Percentiles rank a stretch among this genome's conserved stretches.
Evolutionary conservation across 2,329 filamentous ascomycete genomes (phyloP).

Genomic region (Calonectria pseudoturangicola): DNA sequence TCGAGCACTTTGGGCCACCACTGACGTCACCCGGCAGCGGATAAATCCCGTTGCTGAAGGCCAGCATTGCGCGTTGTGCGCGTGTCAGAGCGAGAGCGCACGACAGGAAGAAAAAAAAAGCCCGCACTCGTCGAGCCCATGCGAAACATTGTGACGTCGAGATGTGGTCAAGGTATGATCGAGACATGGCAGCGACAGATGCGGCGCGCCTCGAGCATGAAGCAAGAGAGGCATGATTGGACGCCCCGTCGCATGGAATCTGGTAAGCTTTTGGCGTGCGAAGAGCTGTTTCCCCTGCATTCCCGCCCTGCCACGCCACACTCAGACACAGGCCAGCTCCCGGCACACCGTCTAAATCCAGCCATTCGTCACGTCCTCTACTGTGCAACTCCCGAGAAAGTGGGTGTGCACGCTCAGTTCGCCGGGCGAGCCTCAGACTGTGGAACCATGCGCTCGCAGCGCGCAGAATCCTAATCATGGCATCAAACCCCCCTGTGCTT

Average conservation of each 20-base stretch:
- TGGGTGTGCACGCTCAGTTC: slow-evolving; percentile 42
- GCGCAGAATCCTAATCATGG: not conserved
- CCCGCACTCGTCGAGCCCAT: not conserved
- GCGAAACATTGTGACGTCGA: slow-evolving; percentile 27
- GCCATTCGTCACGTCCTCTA: slow-evolving; percentile 30
- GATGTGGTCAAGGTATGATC: not conserved
- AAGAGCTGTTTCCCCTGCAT: slow-evolving; percentile 45
- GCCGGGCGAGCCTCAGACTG: slow-evolving; percentile 43
- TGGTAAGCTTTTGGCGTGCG: slow-evolving; percentile 17
- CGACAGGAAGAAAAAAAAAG: not conserved
- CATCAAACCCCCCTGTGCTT: slow-evolving; percentile 3
- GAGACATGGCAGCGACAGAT: not conserved
- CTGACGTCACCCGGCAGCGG: slow-evolving; percentile 51
- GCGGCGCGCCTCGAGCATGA: not conserved
- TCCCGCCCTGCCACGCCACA: slow-evolving; percentile 38
- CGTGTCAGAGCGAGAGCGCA: slow-evolving; percentile 29
- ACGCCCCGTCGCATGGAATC: slow-evolving; percentile 6
- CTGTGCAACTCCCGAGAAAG: slow-evolving; percentile 40
- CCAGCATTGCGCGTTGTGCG: slow-evolving; percentile 31
- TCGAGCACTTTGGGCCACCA: slow-evolving; percentile 23
- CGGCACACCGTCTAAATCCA: slow-evolving; percentile 26
- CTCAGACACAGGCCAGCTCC: slow-evolving; percentile 45
- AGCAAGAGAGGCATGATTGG: slow-evolving; percentile 28
- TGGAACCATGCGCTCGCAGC: slow-evolving; percentile 37
- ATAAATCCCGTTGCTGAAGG: slow-evolving; percentile 5